Conservation (phyloP, 75 land plant species). For the Chamaecyparis obtusa region DNA sequence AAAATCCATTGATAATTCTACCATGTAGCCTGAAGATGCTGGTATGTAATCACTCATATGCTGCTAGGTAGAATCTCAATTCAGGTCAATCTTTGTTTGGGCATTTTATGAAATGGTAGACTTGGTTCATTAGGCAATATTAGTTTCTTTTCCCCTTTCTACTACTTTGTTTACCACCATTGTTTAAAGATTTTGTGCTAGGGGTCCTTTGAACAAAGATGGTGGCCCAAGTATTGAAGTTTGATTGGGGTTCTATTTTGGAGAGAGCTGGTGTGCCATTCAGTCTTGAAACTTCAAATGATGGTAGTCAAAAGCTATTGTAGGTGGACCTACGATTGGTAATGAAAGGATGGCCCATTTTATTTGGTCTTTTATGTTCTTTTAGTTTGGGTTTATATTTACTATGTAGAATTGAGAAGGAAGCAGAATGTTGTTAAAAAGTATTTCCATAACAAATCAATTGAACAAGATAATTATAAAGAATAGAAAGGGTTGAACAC, state of each 20-base stretch:
- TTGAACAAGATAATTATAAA: no score
- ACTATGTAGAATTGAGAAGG: no score
- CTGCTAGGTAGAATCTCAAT: not conserved
- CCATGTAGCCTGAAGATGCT: slow-evolving; percentile 17
- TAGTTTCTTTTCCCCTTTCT: slow-evolving; percentile 1
- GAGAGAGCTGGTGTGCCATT: slow-evolving; percentile 67
- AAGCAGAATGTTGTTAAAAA: no score
- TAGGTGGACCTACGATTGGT: slow-evolving; percentile 44
- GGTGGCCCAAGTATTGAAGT: slow-evolving; percentile 36
- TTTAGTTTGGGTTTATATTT: not conserved
- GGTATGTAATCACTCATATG: slow-evolving; percentile 18
- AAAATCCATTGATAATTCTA: slow-evolving; percentile 16
- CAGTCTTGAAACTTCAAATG: slow-evolving; percentile 34
- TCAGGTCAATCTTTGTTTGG: not conserved
- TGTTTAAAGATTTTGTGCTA: not conserved
- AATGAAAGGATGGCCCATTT: not conserved
- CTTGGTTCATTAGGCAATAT: not conserved
- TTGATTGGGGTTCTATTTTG: slow-evolving; percentile 39
- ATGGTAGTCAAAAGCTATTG: slow-evolving; percentile 33
- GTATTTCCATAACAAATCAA: no score
- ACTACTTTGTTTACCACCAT: not conserved
- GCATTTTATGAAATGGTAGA: not conserved
- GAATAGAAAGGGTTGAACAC: no score
- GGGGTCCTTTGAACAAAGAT: slow-evolving; percentile 24
- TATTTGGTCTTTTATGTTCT: not conserved